A percentile compares a stretch with the other conserved stretches of the same genome.
Conservation (phyloP, 768 basidiomycete species). For the Termitomyces sp. region DNA sequence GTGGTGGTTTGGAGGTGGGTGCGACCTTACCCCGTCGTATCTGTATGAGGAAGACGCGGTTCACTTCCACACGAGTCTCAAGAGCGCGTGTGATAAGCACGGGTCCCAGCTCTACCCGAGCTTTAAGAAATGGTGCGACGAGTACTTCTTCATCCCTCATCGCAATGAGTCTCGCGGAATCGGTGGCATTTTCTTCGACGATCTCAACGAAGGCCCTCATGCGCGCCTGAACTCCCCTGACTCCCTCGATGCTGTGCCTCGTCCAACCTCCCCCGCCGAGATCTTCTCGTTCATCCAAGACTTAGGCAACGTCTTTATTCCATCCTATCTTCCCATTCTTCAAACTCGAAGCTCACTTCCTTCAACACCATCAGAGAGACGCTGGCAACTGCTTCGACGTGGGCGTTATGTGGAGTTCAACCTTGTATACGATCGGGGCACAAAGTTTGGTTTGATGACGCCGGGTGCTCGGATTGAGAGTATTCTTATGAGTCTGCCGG, state of each 20-base stretch:
- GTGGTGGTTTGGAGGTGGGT: conserved; percentile 99
- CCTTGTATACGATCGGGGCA: conserved; percentile 81
- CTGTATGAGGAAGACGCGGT: conserved; percentile 81
- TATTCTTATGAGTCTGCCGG: conserved; percentile 86
- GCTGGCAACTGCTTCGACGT: conserved; percentile 91
- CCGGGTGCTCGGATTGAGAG: conserved; percentile 88
- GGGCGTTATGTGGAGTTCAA: conserved; percentile 97
- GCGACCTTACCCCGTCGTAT: conserved; percentile 92
- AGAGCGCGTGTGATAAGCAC: conserved; percentile 72
- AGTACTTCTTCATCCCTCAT: conserved; percentile 94
- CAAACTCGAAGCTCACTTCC: conserved; percentile 49
- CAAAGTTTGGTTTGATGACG: conserved; percentile 81
- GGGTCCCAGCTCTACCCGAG: conserved; percentile 63
- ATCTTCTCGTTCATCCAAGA: conserved; percentile 75
- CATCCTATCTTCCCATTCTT: conserved; percentile 89
- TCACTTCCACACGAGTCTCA: conserved; percentile 83
- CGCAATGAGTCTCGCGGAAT: conserved; percentile 83
- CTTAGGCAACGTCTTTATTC: conserved; percentile 79
- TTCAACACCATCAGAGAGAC: conserved; percentile 61
- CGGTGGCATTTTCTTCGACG: conserved; percentile 97
- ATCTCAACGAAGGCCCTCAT: conserved; percentile 69
- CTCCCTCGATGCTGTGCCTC: conserved; percentile 24
- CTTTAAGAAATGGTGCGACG: conserved; percentile 97
- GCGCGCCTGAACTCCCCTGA: conserved; percentile 47
- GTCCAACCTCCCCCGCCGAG: conserved; percentile 58